Base-by-base conservation (phyloP, 2,329 filamentous ascomycete genomes). In the Coniella vitis region DNA sequence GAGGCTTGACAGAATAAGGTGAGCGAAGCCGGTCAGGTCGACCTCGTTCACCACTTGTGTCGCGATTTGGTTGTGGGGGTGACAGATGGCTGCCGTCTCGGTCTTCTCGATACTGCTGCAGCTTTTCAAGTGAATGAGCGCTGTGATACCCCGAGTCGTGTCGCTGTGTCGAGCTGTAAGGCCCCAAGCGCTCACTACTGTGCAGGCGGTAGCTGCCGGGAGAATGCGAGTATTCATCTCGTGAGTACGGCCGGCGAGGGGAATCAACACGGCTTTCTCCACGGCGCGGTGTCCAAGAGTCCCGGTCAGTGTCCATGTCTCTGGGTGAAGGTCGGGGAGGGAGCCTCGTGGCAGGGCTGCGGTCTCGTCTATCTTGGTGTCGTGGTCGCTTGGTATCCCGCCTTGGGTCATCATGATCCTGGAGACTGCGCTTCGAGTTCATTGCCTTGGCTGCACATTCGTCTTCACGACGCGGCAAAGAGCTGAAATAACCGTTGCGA, bases 131-230 rank as follows among this genome's bases (percentile, higher is more conserved):
- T 3, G 47, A 51, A 29, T 40, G 31, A 8, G 38, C 40, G 25
- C 51, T 55, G 4, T 48, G 51, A 9, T 55, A 53, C 2, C 51
- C 48, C 13, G 53, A 53, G 40, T 51, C 52, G 32, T 47, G 48
- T 29, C 53, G 50, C n/a, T 48, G 51, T 14, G 53, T 40, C 14
- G 51, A 48, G 38, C 48, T 43, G 10, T 39, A 37, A 13, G 51
- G 47, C 4, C 39, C 34, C 16, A 42, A 32, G 14, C 45, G 47
- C 10, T 45, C 51, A 12, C 41, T 44, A 8, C 22, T 21, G 9
- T 50, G 51, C 3, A 52, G 21, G 14, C 43, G 50, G 36, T 53
- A 43, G 4, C 48, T 22, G 21, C 48, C 45, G 5, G 51, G 51
- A 19, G 51, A 51, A 7, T 31, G 51, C 20, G 45, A 48, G 34